These are phyloP conservation scores for Eimeria sp. DNA, from an alignment of 169 alveolate genomes.

Conservation along the genomic window DNA sequence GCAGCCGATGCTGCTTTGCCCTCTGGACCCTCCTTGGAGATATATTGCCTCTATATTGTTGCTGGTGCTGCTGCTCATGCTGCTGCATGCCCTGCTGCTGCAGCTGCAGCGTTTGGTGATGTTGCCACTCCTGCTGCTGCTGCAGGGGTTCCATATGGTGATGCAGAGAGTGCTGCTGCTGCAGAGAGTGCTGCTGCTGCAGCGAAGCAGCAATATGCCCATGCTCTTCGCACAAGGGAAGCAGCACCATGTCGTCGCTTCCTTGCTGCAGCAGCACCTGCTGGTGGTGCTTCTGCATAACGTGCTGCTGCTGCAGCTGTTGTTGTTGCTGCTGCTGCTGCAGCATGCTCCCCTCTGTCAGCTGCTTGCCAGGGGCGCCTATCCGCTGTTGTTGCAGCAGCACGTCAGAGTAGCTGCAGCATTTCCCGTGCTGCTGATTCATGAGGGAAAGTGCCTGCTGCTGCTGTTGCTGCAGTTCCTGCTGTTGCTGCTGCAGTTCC, in stretches of 20 bases:
- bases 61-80: constrained; percentile 18
- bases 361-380: neutral
- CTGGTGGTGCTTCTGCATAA: neutral
- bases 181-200: neutral
- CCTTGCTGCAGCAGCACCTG: constrained; percentile 9
- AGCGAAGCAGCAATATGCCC: constrained; percentile 21
- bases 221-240: constrained; percentile 26
- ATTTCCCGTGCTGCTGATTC: neutral
- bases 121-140: constrained; percentile 23
- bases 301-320: constrained; percentile 28
- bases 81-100: neutral
- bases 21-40: neutral
- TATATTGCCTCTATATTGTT: neutral
- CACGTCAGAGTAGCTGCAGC: neutral
- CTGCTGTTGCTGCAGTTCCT: constrained; percentile 35
- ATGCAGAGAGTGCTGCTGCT: neutral
- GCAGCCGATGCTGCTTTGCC: constrained; percentile 20
- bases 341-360: neutral
- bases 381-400: constrained; percentile 26
- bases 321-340: neutral
- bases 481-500: neutral
- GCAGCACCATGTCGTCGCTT: neutral
- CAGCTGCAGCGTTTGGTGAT: constrained; percentile 15
- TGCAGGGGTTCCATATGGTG: constrained; percentile 3
- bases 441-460: neutral